Evolutionary conservation across 2,329 filamentous ascomycete species (phyloP), one percentile per base, ranked within the genome.

Genomic region (Nemania sp.): DNA sequence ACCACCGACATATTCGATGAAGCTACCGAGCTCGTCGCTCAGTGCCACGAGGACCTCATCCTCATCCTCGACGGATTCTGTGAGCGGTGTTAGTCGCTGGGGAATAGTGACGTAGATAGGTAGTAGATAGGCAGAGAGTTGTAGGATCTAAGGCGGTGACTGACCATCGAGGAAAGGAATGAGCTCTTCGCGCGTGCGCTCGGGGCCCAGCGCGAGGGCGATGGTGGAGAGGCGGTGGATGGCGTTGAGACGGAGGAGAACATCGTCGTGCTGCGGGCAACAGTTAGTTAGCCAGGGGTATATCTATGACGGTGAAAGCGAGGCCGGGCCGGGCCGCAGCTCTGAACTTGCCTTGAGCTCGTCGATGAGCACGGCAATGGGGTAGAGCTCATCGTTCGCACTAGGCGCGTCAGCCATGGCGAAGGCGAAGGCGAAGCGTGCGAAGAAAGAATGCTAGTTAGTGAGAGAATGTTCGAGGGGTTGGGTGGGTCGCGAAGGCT

Each of bases 291-390:
- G 69, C 45, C 22, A 45, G 20, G 39, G 44, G 44, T 22, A 17
- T 15, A 15, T n/a, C n/a, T 33, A 24, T 15, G 33, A 15, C 3
- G 15, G 23, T 56, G 54, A 52, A 41, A 49, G 52, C 52, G 34
- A 40, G 22, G 20, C 43, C 47, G 50, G 60, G 52, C 6, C 17
- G 37, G 50, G 62, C 28, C 9, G 11, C 28, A 31, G 56, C 63
- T 66, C 63, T 61, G 64, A 61, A 62, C 64, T 60, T 84, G 96
- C 92, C 90, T 97, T 99, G 71, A 99, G 83, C 84, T 99, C 94
- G 76, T 99, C 94, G 77, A 99, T 99, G 77, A 99, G 87, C 66
- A 99, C 94, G 72, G 95, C 94, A 81, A 99, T 99, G 74, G 94
- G 94, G 77, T 97, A 99, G 70, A 99, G 91, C 86, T 97, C 95